These are phyloP conservation scores for Sphagnum contortum DNA, from an alignment of 225 moss, liverwort and hornwort species.

Conservation along the genomic window DNA sequence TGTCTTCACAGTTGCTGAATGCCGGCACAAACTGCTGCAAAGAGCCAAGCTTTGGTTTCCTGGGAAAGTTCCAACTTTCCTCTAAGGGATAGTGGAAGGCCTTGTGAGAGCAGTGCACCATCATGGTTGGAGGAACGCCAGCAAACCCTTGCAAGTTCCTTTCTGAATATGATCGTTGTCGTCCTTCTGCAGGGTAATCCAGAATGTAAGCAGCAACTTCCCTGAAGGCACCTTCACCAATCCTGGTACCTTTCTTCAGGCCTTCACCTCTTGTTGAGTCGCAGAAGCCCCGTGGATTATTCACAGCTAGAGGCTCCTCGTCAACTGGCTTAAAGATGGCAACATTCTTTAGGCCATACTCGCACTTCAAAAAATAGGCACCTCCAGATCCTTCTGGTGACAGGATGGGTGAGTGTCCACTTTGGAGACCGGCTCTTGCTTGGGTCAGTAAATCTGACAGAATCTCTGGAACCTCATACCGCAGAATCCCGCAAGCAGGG, in stretches of 20 bases:
- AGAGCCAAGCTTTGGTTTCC: slow-evolving; percentile 59
- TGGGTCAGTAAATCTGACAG: slow-evolving; percentile 49
- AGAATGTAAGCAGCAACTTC: slow-evolving; percentile 80
- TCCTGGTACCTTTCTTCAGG: slow-evolving; percentile 71
- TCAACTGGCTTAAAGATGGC: slow-evolving; percentile 87
- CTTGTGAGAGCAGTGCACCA: slow-evolving; percentile 68
- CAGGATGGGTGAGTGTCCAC: slow-evolving; percentile 56
- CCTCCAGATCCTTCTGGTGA: slow-evolving; percentile 86
- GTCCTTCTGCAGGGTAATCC: slow-evolving; percentile 63
- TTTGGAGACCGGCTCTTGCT: slow-evolving; percentile 72
- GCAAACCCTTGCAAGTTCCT: slow-evolving; percentile 45
- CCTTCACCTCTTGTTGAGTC: slow-evolving; percentile 53
- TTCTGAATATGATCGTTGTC: slow-evolving; percentile 25
- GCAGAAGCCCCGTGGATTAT: slow-evolving; percentile 66
- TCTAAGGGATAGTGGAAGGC: slow-evolving; percentile 52
- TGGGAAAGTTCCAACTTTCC: slow-evolving; percentile 16
- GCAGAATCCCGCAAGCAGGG: slow-evolving; percentile 56
- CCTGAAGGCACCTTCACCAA: slow-evolving; percentile 78
- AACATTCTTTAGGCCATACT: slow-evolving; percentile 49
- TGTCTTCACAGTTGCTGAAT: slow-evolving; percentile 81
- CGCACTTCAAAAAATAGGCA: slow-evolving; percentile 72
- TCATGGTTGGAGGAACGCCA: slow-evolving; percentile 85
- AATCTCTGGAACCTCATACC: slow-evolving; percentile 50
- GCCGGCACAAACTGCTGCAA: slow-evolving; percentile 80
- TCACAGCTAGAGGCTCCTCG: slow-evolving; percentile 81